Evolutionary conservation across 805 yeast genomes (phyloP), one percentile per base, ranked within the genome.

Genomic region (Saccharomycopsis fibuligera): DNA sequence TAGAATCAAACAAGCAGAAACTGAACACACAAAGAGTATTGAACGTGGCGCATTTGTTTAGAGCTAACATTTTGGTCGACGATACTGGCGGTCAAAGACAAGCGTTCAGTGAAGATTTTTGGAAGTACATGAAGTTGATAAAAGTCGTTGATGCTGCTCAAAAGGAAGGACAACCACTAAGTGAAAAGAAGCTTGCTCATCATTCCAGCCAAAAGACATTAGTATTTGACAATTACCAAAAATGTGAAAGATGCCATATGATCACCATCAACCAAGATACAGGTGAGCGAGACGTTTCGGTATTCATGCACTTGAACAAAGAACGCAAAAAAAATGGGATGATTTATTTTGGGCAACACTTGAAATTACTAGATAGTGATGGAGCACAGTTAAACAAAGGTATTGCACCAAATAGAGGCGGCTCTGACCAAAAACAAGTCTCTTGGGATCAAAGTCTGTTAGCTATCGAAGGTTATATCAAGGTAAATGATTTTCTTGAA

Each of bases 191-290:
- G n/a, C n/a, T n/a, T n/a, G n/a, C n/a, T n/a, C n/a, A n/a, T n/a
- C 29, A 37, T 5, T 50, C 50, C 1, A 43, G 19, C 6, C 17
- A 8, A n/a, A 51, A 12, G 50, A 49, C n/a, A 41, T 41, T 16
- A 44, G 45, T 12, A 17, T 43, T 61, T 45, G 40, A 47, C 47
- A 56, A 57, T 50, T 21, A 68, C 56, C 43, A 60, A 51, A 40
- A 57, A 27, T 72, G 76, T 50, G 62, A 67, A 21, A 55, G 76
- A 35, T 72, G 76, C 52, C 68, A 67, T 44, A 70, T 72, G 75
- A 64, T 72, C n/a, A 66, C 73, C 2, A 65, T 70, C 10, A 65
- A 69, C 21, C 56, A 56, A 12, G 58, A 57, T 5, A 58, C 64
- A n/a, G 76, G 75, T 1, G 50, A 53, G 17, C 47, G 60, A 23